Conservation (phyloP, 2,329 filamentous ascomycete genomes). For the Ceratocystis huliohia region DNA sequence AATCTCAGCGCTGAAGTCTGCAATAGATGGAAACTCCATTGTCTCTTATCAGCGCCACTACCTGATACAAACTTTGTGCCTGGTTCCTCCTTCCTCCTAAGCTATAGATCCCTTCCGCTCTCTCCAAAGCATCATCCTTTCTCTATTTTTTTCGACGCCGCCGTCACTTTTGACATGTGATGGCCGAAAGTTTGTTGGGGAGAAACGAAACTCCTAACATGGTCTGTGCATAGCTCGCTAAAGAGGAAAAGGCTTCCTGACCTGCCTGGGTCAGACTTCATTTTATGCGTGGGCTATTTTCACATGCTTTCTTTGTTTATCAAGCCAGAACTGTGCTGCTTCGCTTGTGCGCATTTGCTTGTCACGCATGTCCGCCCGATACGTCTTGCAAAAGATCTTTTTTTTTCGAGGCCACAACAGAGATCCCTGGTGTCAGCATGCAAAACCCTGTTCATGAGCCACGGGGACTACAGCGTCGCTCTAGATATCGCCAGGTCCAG, state of each 20-base stretch:
- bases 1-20: too few relatives aligned
- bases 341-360: not conserved
- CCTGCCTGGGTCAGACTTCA: not conserved
- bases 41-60: not conserved
- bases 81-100: not conserved
- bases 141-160: not conserved
- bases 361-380: not conserved
- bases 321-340: not conserved
- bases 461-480: not conserved
- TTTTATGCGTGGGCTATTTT: not conserved
- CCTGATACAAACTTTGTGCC: not conserved
- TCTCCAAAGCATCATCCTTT: not conserved
- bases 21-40: not conserved
- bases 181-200: slow-evolving; percentile 2
- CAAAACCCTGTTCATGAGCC: not conserved
- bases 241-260: not conserved
- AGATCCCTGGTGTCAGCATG: not conserved
- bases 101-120: not conserved
- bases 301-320: slow-evolving; percentile 9
- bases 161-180: slow-evolving; percentile 4
- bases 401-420: not conserved
- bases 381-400: not conserved
- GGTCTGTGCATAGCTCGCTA: slow-evolving; percentile 2
- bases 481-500: not conserved
- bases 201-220: slow-evolving; percentile 1